Conservation (phyloP, 1,284 basidiomycete species). For the Trametes versicolor region DNA sequence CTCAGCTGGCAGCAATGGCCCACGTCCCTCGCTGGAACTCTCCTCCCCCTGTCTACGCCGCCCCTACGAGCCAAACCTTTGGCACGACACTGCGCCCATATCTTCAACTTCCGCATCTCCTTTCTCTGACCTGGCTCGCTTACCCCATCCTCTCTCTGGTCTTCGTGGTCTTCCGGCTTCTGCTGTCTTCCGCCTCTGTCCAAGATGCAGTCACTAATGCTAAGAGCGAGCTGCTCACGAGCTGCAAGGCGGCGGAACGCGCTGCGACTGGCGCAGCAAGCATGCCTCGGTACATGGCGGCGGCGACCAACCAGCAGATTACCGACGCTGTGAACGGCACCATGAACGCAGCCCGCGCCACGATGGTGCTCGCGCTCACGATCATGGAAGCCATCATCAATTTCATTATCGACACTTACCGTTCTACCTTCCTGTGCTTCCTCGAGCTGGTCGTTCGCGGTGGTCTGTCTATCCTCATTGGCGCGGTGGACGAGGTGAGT, state of each 20-base stretch:
- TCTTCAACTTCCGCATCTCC: constrained; percentile 82
- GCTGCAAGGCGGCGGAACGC: constrained; percentile 84
- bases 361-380: constrained; percentile 79
- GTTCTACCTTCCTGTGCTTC: constrained; percentile 92
- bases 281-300: constrained; percentile 88
- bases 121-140: constrained; percentile 87
- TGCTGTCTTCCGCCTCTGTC: constrained; percentile 76
- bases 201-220: constrained; percentile 74
- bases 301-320: constrained; percentile 85
- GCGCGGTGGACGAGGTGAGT: constrained; percentile 82
- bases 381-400: constrained; percentile 89
- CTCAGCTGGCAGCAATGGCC: constrained; percentile 41
- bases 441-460: constrained; percentile 90
- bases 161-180: constrained; percentile 86
- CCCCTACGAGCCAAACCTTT: constrained; percentile 50
- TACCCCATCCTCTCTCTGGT: constrained; percentile 88
- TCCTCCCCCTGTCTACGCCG: constrained; percentile 64
- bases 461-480: constrained; percentile 81
- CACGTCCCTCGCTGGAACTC: constrained; percentile 50
- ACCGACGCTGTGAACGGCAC: constrained; percentile 81
- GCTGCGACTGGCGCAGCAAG: constrained; percentile 86
- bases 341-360: constrained; percentile 79
- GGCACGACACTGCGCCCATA: constrained; percentile 78
- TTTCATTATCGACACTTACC: constrained; percentile 92
- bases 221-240: constrained; percentile 77